Evolutionary conservation across 2,329 filamentous ascomycete species (phyloP).

Genomic region (Raffaelea ambrosiae): DNA sequence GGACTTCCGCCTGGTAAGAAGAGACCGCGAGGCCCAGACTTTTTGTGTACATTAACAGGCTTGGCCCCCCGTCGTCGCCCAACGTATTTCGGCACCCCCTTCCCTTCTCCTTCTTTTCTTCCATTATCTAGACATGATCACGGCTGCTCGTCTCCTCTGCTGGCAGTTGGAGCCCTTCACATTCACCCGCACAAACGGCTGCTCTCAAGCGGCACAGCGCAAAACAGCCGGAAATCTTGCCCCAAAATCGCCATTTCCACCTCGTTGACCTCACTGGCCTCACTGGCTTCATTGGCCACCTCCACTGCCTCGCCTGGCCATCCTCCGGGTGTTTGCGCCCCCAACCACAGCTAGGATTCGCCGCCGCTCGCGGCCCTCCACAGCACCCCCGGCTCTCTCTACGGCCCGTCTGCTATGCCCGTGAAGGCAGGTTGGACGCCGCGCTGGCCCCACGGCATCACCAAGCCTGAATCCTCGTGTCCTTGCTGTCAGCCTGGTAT

Average conservation of each 20-base stretch:
- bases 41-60: not conserved
- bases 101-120: not conserved
- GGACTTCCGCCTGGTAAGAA: too few species aligned
- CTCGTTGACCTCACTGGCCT: too few species aligned
- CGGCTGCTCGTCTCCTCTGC: not conserved
- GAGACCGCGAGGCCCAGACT: too few species aligned
- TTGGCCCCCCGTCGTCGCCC: not conserved
- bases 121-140: not conserved
- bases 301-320: too few species aligned
- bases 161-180: not conserved
- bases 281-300: too few species aligned
- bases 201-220: not conserved
- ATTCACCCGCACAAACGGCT: not conserved
- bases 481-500: slow-evolving; percentile 3
- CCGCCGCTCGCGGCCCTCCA: not conserved
- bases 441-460: slow-evolving; percentile 1
- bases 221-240: not conserved
- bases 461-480: not conserved
- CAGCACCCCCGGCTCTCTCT: too few species aligned
- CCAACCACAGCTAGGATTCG: not conserved
- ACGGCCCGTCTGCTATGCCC: not conserved
- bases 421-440: not conserved
- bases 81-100: not conserved
- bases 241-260: too few species aligned
- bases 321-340: too few species aligned